Evolutionary conservation across 495 filamentous ascomycete species (phyloP).

Genomic region (Letharia lupina): DNA sequence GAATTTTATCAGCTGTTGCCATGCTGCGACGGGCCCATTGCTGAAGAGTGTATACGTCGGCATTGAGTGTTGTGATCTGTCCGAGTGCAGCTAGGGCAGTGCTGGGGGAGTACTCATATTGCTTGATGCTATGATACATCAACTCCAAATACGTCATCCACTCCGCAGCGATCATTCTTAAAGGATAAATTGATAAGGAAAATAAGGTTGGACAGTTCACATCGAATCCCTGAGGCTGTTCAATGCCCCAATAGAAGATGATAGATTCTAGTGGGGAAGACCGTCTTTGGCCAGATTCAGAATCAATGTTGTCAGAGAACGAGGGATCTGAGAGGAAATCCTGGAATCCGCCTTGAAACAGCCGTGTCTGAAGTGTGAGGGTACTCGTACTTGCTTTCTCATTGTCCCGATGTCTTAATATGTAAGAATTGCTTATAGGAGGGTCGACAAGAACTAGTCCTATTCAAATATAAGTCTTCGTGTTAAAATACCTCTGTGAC

Average conservation of each 20-base stretch:
- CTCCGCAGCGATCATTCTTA: conserved; percentile 23
- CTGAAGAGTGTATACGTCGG: conserved; percentile 3
- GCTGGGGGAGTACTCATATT: conserved; percentile 21
- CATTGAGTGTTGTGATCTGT: background rate
- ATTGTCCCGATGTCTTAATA: background rate
- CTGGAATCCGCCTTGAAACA: conserved; percentile 17
- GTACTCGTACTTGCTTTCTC: background rate
- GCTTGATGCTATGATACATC: conserved; percentile 21
- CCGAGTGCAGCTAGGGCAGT: background rate
- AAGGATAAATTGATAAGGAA: conserved; percentile 19
- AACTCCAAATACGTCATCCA: conserved; percentile 19
- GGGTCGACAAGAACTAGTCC: conserved; percentile 18
- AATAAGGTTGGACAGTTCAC: conserved; percentile 13
- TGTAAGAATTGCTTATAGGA: conserved; percentile 15
- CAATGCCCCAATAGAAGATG: background rate
- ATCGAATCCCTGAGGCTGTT: conserved; percentile 3
- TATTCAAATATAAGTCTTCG: conserved; percentile 6
- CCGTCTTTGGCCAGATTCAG: background rate
- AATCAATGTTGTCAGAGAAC: conserved; percentile 9
- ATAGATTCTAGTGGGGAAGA: background rate
- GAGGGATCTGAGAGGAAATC: conserved; percentile 9
- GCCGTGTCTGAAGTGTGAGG: conserved; percentile 9
- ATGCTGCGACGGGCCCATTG: conserved; percentile 12
- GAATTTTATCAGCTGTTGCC: conserved; percentile 1
- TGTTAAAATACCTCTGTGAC: background rate